A percentile compares a stretch with the other conserved stretches of the same genome.
phyloP scores from a whole-genome alignment of 2,329 filamentous ascomycete genomes.

The Talaromyces pinophilus region DNA sequence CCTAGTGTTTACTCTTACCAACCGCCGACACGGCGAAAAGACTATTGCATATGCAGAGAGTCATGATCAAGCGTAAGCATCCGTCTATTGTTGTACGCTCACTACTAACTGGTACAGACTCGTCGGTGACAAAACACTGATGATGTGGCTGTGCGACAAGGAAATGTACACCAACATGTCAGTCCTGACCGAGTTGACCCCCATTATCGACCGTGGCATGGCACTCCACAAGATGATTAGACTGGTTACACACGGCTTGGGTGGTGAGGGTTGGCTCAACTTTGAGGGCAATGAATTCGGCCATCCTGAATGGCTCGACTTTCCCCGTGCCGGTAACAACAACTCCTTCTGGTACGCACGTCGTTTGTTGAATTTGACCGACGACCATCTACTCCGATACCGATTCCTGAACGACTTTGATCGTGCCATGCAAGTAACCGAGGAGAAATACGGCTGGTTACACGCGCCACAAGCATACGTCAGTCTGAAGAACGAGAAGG shows the following conservation, averaged over 20 bases:
- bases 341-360: slow-evolving; percentile 95
- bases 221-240: slow-evolving; percentile 97
- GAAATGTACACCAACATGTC: slow-evolving; percentile 99
- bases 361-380: slow-evolving; percentile 87
- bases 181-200: slow-evolving; percentile 74
- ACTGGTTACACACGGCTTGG: slow-evolving; percentile 83
- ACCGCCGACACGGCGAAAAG: slow-evolving; percentile 93
- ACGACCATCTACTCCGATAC: slow-evolving; percentile 84
- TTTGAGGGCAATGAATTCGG: slow-evolving; percentile 99
- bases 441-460: slow-evolving; percentile 90
- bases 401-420: slow-evolving; percentile 93
- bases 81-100: slow-evolving; percentile 1
- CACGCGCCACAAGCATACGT: slow-evolving; percentile 83
- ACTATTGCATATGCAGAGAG: slow-evolving; percentile 97
- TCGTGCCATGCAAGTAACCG: slow-evolving; percentile 81
- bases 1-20: slow-evolving; percentile 84
- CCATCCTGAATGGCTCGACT: slow-evolving; percentile 98
- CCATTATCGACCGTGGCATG: slow-evolving; percentile 86
- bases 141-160: slow-evolving; percentile 98
- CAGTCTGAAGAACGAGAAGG: slow-evolving; percentile 86
- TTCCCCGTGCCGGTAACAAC: slow-evolving; percentile 86
- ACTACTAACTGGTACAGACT: slow-evolving; percentile 43
- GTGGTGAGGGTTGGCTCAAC: slow-evolving; percentile 96
- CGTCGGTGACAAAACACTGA: slow-evolving; percentile 92
- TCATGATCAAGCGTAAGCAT: slow-evolving; percentile 92